These are phyloP conservation scores for Mucor plumbeus DNA, from an alignment of 371 early-diverging fungal genomes.

Conservation along the genomic window DNA sequence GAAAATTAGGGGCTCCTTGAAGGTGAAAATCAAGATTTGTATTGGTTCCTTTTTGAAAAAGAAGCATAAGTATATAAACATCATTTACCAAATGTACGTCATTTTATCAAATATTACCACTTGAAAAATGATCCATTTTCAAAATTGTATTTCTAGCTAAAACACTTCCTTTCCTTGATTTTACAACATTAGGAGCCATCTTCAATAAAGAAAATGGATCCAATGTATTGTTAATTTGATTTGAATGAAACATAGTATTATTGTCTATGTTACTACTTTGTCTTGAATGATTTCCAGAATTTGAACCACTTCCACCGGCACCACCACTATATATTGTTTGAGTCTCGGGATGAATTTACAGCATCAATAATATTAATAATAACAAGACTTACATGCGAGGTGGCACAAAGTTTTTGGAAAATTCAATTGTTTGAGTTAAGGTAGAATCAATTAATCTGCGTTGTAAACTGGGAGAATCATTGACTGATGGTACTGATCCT, in stretches of 20 bases:
- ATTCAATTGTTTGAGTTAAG: slow-evolving; percentile 6
- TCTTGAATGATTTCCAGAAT: slow-evolving; percentile 21
- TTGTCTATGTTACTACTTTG: slow-evolving; percentile 20
- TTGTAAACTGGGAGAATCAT: slow-evolving; percentile 24
- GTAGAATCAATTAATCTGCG: slow-evolving; percentile 21
- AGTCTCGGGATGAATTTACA: too few relatives aligned
- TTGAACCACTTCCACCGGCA: slow-evolving; percentile 11
- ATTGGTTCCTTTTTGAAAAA: slow-evolving; percentile 49
- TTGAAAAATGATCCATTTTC: slow-evolving; percentile 73
- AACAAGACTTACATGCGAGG: slow-evolving; percentile 29
- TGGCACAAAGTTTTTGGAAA: slow-evolving; percentile 32
- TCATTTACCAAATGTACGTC: background rate
- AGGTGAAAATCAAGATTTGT: slow-evolving; percentile 67
- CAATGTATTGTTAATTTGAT: slow-evolving; percentile 8
- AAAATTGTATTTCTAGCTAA: slow-evolving; percentile 64
- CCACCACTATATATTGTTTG: background rate
- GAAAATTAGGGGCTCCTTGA: slow-evolving; percentile 77
- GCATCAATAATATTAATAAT: too few relatives aligned
- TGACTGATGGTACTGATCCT: slow-evolving; percentile 16
- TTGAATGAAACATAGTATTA: slow-evolving; percentile 8
- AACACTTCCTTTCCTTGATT: slow-evolving; percentile 61
- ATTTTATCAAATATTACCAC: slow-evolving; percentile 36
- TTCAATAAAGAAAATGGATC: slow-evolving; percentile 38
- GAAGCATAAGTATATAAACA: background rate
- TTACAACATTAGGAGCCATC: slow-evolving; percentile 44